Evolutionary conservation across 345 rosid genomes (phyloP).

Genomic region (Eucalyptus regnans): DNA sequence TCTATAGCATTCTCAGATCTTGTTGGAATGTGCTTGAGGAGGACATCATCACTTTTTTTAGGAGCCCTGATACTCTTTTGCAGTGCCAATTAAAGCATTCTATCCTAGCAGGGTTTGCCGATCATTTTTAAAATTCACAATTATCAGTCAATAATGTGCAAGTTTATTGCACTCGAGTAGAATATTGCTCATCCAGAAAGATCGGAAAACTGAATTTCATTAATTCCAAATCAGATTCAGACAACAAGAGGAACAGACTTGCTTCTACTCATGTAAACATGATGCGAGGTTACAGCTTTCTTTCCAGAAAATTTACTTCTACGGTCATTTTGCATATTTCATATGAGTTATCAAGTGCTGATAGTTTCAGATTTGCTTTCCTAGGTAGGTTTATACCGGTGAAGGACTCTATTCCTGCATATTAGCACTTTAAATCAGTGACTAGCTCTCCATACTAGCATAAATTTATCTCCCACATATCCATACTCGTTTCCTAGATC

Average conservation of each 20-base stretch:
- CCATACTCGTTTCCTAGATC: background rate
- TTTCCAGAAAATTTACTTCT: background rate
- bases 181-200: accelerated
- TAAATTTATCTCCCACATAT: background rate
- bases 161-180: background rate
- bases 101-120: accelerated
- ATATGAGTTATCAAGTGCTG: background rate
- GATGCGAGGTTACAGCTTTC: background rate
- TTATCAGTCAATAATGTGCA: accelerated
- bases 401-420: background rate
- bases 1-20: background rate
- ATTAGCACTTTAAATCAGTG: background rate
- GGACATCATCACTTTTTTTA: background rate
- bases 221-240: background rate
- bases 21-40: background rate
- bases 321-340: background rate
- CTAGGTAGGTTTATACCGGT: background rate
- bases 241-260: accelerated
- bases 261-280: background rate
- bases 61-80: background rate
- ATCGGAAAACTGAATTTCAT: background rate
- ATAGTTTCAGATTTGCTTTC: background rate
- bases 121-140: background rate
- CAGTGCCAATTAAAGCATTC: background rate
- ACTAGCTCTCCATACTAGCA: background rate